A percentile compares a stretch with the other conserved stretches of the same genome.
These are phyloP conservation scores for Aureobasidium lini DNA, from an alignment of 2,329 filamentous ascomycete species.

Conservation along the genomic window DNA sequence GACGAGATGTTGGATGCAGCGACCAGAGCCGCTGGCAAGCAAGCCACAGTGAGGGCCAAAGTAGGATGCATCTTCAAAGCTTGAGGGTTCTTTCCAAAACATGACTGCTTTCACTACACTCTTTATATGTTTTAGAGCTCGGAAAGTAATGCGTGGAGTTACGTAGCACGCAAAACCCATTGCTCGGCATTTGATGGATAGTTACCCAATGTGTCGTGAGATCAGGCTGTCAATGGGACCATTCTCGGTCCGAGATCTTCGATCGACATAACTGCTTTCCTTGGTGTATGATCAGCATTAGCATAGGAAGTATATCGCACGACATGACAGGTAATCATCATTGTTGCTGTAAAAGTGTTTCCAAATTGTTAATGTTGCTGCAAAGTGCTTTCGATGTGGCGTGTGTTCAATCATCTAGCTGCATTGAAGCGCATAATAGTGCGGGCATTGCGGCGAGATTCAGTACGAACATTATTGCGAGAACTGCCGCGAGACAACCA, in stretches of 20 bases:
- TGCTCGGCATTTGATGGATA: background rate
- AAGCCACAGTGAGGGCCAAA: background rate
- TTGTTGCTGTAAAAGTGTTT: background rate
- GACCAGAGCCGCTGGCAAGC: background rate
- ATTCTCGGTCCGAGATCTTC: background rate
- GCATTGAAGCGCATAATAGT: background rate
- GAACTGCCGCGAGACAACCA: background rate
- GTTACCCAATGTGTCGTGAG: background rate
- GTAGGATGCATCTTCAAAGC: background rate
- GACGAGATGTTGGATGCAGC: background rate
- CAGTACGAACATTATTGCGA: background rate
- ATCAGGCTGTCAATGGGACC: background rate
- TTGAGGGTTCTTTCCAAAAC: background rate
- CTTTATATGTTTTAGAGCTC: background rate
- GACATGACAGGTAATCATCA: background rate
- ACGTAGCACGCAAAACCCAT: background rate
- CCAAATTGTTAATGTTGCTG: background rate
- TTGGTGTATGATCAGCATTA: background rate
- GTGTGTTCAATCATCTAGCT: too few species aligned
- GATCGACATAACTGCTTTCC: background rate
- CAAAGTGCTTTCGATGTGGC: too few species aligned
- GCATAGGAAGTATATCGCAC: background rate
- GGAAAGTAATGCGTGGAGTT: background rate
- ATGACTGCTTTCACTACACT: background rate
- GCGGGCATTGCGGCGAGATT: background rate